Base-by-base conservation (phyloP, 1,284 basidiomycete species). In the Ustilago loliicola region DNA sequence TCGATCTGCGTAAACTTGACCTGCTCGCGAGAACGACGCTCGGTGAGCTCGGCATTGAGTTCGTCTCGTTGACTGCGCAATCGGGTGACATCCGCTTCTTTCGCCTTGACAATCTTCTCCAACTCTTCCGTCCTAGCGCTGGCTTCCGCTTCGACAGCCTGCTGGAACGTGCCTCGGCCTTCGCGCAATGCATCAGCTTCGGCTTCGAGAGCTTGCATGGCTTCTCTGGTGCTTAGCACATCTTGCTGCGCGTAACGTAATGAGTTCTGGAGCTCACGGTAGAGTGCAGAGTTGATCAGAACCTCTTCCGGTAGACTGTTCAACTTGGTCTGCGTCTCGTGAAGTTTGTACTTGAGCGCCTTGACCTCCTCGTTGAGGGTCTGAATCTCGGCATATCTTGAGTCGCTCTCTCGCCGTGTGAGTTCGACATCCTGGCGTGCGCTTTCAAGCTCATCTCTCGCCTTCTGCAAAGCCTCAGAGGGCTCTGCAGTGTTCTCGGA, bases 81-180 rank as follows among this genome's bases (percentile, higher is more conserved):
- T 21, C 63, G 70, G 27, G 78, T 70, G 21, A 72, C 32, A 88
- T 91, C 86, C 85, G 90, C 92, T 55, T 89, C 88, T 80, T 92
- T 91, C 11, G 91, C 90, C 63, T 92, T 91, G 23, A 91, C 90
- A 38, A 96, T 88, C 15, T 89, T 89, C 82, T 93, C 92, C 65
- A 92, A 89, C 83, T 96, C 93, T 50, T 93, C 90, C 6, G 90
- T 66, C 40, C 78, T 64, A 10, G 61, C 68, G 42, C 61, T 72
- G 9, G 81, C 80, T 73, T 84, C 80, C 19, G 76, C 76, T 58
- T 82, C 62, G n/a, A 69, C 57, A 13, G 71, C 53, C 52, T 72
- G 70, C 54, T 66, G 59, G 61, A 69, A 74, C 1, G 58, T 61
- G 11, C 27, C n/a, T 34, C 78, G 79, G n/a, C 79, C 74, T 63